Conservation (phyloP, 495 filamentous ascomycete species). For the Penicillium crystallinum region DNA sequence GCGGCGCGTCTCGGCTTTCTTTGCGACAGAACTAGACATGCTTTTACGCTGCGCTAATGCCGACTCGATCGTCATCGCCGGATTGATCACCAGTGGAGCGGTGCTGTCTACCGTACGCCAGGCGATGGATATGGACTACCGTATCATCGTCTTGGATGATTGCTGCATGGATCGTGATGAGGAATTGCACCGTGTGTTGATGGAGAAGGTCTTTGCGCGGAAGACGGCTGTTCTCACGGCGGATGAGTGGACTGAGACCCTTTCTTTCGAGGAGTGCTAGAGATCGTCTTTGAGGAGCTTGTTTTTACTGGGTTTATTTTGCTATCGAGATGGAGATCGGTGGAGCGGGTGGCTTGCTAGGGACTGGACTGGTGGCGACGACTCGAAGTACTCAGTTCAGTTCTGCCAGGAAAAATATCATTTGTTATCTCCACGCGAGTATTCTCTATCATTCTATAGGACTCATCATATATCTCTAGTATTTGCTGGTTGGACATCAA, state of each 20-base stretch:
- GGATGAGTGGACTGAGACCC: slow-evolving; percentile 14
- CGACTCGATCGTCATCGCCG: slow-evolving; percentile 28
- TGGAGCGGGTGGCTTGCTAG: neutral
- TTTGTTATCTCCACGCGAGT: too few relatives aligned
- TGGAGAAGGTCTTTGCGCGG: slow-evolving; percentile 30
- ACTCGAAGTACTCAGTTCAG: neutral
- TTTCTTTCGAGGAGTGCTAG: neutral
- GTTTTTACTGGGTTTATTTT: neutral
- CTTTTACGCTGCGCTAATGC: slow-evolving; percentile 27
- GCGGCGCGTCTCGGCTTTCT: slow-evolving; percentile 34
- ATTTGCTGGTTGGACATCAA: too few relatives aligned
- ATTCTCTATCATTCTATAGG: too few relatives aligned
- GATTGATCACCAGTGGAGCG: slow-evolving; percentile 34
- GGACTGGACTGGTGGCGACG: too few relatives aligned
- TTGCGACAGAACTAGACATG: slow-evolving; percentile 31
- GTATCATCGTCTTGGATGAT: slow-evolving; percentile 32
- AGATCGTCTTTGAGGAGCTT: neutral
- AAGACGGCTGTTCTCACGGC: slow-evolving; percentile 19
- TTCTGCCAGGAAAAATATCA: neutral
- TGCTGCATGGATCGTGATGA: slow-evolving; percentile 33
- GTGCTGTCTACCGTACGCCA: slow-evolving; percentile 38
- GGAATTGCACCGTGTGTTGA: slow-evolving; percentile 30
- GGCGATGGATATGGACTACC: slow-evolving; percentile 33
- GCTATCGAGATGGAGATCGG: neutral
- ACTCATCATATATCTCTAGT: too few relatives aligned